Percentiles rank a stretch among this genome's conserved stretches.
phyloP scores from a whole-genome alignment of 352 stramenopile genomes.

The Pseudoperonospora humuli region DNA sequence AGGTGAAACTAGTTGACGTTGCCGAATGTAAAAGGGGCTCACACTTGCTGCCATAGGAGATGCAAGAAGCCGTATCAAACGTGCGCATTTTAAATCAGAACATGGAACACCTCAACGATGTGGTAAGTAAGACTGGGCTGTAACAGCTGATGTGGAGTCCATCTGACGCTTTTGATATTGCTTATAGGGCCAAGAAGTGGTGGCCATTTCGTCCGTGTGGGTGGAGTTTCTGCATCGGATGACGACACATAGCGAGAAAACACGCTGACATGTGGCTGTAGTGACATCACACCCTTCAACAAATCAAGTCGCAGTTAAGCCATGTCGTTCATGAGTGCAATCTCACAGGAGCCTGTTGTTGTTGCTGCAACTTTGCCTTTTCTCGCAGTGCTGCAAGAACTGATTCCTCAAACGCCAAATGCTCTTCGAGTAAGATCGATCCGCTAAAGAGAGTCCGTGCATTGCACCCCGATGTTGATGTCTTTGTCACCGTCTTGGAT shows the following conservation, averaged over 20 bases:
- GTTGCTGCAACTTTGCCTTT: slow-evolving; percentile 28
- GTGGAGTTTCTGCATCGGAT: slow-evolving; percentile 58
- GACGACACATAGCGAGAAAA: slow-evolving; percentile 33
- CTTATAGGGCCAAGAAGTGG: slow-evolving; percentile 58
- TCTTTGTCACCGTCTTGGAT: slow-evolving; percentile 14
- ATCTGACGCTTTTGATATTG: background rate
- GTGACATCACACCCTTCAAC: background rate
- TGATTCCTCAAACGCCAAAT: slow-evolving; percentile 43
- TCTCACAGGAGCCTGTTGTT: slow-evolving; percentile 10
- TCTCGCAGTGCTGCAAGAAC: slow-evolving; percentile 46
- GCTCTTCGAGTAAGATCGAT: slow-evolving; percentile 43
- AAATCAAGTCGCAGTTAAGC: background rate
- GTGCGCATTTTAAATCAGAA: slow-evolving; percentile 78
- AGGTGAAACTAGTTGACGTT: slow-evolving; percentile 42
- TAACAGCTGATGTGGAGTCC: background rate
- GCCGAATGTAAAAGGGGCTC: too few species aligned
- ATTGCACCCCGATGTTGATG: slow-evolving; percentile 5
- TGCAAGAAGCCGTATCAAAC: slow-evolving; percentile 77
- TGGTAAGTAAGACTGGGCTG: slow-evolving; percentile 28
- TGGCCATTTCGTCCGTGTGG: slow-evolving; percentile 66
- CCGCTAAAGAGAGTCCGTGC: slow-evolving; percentile 29
- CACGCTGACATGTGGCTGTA: slow-evolving; percentile 22
- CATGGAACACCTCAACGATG: slow-evolving; percentile 73
- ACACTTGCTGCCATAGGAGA: slow-evolving; percentile 38
- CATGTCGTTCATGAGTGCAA: too few species aligned